Base-by-base conservation (phyloP, 2,329 filamentous ascomycete genomes). In the Grosmannia huntii region DNA sequence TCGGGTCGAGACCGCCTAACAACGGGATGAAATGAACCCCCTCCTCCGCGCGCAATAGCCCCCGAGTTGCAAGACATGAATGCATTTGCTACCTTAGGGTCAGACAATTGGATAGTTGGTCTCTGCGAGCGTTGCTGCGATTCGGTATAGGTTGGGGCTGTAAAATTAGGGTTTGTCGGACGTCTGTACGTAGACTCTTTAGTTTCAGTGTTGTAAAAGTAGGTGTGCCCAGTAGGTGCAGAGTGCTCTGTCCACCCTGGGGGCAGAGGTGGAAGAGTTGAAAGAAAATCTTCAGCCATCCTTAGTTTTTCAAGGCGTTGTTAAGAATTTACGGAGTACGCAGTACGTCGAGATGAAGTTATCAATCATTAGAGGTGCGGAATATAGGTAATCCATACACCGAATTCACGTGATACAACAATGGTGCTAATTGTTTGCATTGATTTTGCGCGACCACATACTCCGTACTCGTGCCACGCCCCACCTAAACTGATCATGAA, bases 201-300 rank as follows among this genome's bases (percentile, higher is more conserved):
- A 1, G 89, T 92, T 58, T 80, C 76, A 52, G 84, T 76, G 73
- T 96, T 86, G 75, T 95, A 94, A 72, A 91, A 96, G 74, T 96
- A 96, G 31, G 79, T 79, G 70, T 96, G 90, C 5, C 90, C 90
- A 55, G 86, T 86, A 6, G 90, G 91, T 56, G 91, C 90, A 72
- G 85, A 91, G 73, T 96, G 90, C 71, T 95, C 89, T n/a, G 87
- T 89, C 91, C 91, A 96, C 62, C 89, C 90, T 50, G 85, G 77
- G 31, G 85, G 86, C 0, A 96, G 76, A 41, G 87, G 82, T 52
- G 81, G 23, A 19, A 16, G n/a, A 23, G 9, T 19, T 23, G 31
- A 31, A 33, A 5, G 41, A 2, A 19, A 14, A 9, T 33, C n/a
- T 68, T 84, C 90, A 54, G 92, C 75, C 86, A 90, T 90, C 19